phyloP scores from a whole-genome alignment of 352 stramenopile genomes.

The Pythium apleroticum region DNA sequence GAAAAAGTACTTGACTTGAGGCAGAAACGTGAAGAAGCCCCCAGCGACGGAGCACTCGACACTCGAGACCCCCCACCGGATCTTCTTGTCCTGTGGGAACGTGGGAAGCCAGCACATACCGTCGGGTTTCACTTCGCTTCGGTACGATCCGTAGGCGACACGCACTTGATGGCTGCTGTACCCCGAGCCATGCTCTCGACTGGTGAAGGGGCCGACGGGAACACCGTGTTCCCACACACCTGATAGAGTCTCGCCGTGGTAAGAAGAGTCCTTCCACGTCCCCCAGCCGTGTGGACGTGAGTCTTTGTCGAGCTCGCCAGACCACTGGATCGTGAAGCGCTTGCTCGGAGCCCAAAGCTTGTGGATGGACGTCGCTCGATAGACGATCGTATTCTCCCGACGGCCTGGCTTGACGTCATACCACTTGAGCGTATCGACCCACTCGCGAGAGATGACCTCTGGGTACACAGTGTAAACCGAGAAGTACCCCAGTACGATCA shows the following conservation, averaged over 20 bases:
- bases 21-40: constrained; percentile 69
- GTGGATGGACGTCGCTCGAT: constrained; percentile 16
- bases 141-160: constrained; percentile 46
- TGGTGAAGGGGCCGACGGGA: constrained; percentile 62
- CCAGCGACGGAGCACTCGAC: constrained; percentile 76
- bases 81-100: constrained; percentile 15
- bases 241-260: constrained; percentile 55
- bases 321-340: constrained; percentile 46
- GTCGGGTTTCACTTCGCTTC: constrained; percentile 28
- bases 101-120: constrained; percentile 44
- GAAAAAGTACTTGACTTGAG: constrained; percentile 51
- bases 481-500: constrained; percentile 36
- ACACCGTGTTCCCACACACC: constrained; percentile 55
- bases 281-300: constrained; percentile 59
- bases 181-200: constrained; percentile 53
- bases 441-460: constrained; percentile 32
- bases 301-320: constrained; percentile 41
- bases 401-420: constrained; percentile 34
- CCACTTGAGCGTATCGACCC: constrained; percentile 35
- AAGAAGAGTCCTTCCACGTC: constrained; percentile 60
- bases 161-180: constrained; percentile 43
- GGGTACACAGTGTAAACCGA: constrained; percentile 48
- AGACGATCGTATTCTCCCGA: constrained; percentile 36
- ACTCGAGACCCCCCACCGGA: constrained; percentile 28
- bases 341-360: constrained; percentile 12